Conservation (phyloP, 1,284 basidiomycete genomes). For the Cryptococcus sp. region DNA sequence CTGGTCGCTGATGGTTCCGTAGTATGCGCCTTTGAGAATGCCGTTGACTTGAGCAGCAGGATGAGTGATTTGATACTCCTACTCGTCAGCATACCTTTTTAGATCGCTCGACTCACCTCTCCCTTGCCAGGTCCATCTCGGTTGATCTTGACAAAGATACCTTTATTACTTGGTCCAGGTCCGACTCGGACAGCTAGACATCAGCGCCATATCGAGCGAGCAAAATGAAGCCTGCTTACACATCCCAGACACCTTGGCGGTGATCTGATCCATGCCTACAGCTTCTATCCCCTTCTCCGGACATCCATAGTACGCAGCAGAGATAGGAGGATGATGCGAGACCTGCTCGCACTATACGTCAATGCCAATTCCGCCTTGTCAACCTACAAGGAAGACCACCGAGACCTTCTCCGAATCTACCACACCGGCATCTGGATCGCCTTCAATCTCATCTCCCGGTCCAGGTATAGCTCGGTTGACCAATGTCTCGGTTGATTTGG, state of each 20-base stretch:
- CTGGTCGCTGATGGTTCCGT: constrained; percentile 62
- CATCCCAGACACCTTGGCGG: constrained; percentile 81
- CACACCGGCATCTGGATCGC: constrained; percentile 45
- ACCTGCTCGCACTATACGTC: constrained; percentile 65
- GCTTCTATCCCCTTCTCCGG: constrained; percentile 68
- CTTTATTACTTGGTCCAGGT: constrained; percentile 79
- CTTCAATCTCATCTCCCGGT: constrained; percentile 42
- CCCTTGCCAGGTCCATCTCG: constrained; percentile 67
- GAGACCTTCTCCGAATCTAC: constrained; percentile 53
- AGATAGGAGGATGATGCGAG: constrained; percentile 94
- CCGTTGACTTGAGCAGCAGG: constrained; percentile 87
- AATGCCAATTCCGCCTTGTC: not conserved
- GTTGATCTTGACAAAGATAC: constrained; percentile 72
- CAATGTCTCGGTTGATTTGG: constrained; percentile 7
- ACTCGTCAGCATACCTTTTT: constrained; percentile 2
- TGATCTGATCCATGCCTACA: constrained; percentile 78
- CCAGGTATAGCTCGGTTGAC: constrained; percentile 30
- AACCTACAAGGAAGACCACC: constrained; percentile 57
- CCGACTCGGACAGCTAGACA: constrained; percentile 63
- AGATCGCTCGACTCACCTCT: constrained; percentile 50
- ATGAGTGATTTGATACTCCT: constrained; percentile 78
- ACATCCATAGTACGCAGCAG: constrained; percentile 75
- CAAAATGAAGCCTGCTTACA: too few relatives aligned
- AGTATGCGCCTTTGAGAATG: constrained; percentile 67
- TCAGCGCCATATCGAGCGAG: too few relatives aligned